phyloP scores from a whole-genome alignment of 2,329 filamentous ascomycete genomes.

The Xylaria polymorpha region DNA sequence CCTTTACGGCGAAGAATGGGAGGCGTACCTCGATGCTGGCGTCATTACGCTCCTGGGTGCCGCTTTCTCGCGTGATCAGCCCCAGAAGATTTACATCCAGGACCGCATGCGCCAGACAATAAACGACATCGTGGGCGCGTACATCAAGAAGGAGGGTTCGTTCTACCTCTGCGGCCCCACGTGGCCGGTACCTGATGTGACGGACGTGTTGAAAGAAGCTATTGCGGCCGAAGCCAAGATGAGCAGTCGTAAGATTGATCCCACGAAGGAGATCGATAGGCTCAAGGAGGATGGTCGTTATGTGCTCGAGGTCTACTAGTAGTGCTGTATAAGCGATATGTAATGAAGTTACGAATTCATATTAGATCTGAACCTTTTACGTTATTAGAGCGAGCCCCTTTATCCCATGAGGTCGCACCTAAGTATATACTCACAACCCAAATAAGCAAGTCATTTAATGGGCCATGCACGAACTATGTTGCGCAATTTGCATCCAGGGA shows the following conservation, averaged over 20 bases:
- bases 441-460: slow-evolving; percentile 22
- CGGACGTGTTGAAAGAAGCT: slow-evolving; percentile 91
- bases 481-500: slow-evolving; percentile 11
- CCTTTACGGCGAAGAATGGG: slow-evolving; percentile 98
- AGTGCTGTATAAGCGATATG: slow-evolving; percentile 48
- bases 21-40: slow-evolving; percentile 94
- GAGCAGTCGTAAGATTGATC: slow-evolving; percentile 82
- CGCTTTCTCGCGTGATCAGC: slow-evolving; percentile 96
- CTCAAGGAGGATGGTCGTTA: slow-evolving; percentile 95
- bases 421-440: slow-evolving; percentile 12
- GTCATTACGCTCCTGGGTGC: slow-evolving; percentile 94
- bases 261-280: slow-evolving; percentile 92
- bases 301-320: slow-evolving; percentile 97
- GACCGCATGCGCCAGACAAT: slow-evolving; percentile 95
- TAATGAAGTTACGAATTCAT: slow-evolving; percentile 31
- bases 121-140: slow-evolving; percentile 83
- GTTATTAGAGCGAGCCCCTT: slow-evolving; percentile 7
- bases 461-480: background rate
- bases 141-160: slow-evolving; percentile 85
- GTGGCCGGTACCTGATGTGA: slow-evolving; percentile 98
- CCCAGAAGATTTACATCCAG: slow-evolving; percentile 99
- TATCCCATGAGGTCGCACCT: background rate
- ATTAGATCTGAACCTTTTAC: slow-evolving; percentile 19
- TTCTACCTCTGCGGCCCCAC: slow-evolving; percentile 99
- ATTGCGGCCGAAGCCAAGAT: slow-evolving; percentile 79